phyloP scores from a whole-genome alignment of 805 yeast species.

The Metschnikowia vanudenii region DNA sequence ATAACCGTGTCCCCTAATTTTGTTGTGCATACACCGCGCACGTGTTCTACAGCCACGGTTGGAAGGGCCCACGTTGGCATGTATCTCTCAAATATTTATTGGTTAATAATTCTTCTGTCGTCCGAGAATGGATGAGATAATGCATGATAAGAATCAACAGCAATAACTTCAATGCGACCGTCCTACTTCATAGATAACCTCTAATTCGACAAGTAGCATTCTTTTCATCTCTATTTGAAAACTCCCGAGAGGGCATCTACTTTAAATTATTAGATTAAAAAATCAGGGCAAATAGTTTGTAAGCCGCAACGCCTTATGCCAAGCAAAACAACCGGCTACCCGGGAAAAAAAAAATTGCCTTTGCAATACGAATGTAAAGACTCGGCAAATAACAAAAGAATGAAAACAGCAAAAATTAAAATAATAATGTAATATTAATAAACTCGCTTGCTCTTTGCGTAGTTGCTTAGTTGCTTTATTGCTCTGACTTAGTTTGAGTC shows the following conservation, averaged over 20 bases:
- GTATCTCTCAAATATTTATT: neutral
- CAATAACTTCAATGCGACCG: too few relatives aligned
- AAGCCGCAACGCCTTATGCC: neutral
- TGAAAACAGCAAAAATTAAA: too few relatives aligned
- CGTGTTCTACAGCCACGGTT: conserved; percentile 5
- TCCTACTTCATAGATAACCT: too few relatives aligned
- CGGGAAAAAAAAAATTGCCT: neutral
- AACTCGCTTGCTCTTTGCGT: too few relatives aligned
- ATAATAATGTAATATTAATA: too few relatives aligned
- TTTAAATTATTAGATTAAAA: neutral
- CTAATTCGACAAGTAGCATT: too few relatives aligned
- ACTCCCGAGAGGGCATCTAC: neutral
- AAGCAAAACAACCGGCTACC: neutral
- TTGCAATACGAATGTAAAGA: too few relatives aligned
- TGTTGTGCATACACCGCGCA: conserved; percentile 1
- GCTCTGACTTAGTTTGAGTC: too few relatives aligned
- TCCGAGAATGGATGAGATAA: neutral
- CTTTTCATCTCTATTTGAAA: too few relatives aligned
- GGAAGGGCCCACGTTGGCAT: conserved; percentile 8
- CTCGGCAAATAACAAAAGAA: too few relatives aligned
- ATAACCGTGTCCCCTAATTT: neutral
- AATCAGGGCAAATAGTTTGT: neutral
- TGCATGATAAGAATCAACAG: too few relatives aligned
- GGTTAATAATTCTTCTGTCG: neutral
- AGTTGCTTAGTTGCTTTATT: too few relatives aligned